phyloP scores from a whole-genome alignment of 2,329 filamentous ascomycete genomes.

The Herpotrichia juniperi region DNA sequence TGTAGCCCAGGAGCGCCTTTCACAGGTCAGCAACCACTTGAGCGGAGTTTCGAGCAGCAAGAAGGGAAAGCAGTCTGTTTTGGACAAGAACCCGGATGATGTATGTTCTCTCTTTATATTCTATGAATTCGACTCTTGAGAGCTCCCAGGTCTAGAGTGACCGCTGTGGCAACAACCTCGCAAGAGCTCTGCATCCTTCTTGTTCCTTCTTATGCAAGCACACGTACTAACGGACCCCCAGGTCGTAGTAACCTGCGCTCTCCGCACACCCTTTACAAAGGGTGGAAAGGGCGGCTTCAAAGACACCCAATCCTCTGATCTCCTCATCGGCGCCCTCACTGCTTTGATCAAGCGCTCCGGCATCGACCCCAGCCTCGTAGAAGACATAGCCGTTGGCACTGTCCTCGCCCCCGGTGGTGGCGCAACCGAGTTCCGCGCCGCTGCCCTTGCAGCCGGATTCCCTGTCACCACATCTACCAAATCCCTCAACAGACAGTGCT shows the following conservation, averaged over 20 bases:
- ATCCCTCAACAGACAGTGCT: slow-evolving; percentile 92
- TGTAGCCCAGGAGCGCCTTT: slow-evolving; percentile 63
- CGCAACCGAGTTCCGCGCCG: slow-evolving; percentile 95
- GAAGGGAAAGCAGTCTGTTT: slow-evolving; percentile 50
- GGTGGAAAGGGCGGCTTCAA: slow-evolving; percentile 95
- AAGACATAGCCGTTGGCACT: slow-evolving; percentile 90
- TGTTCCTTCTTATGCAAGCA: not conserved
- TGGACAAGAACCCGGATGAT: slow-evolving; percentile 65
- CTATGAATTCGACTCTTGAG: not conserved
- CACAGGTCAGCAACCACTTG: slow-evolving; percentile 64
- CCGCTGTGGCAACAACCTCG: not conserved
- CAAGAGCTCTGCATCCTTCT: not conserved
- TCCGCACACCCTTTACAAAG: slow-evolving; percentile 90
- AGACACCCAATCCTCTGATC: slow-evolving; percentile 85
- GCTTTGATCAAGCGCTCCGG: slow-evolving; percentile 82
- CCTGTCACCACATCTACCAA: slow-evolving; percentile 84
- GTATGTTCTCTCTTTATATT: slow-evolving; percentile 31
- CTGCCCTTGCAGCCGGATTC: slow-evolving; percentile 88
- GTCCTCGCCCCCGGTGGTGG: slow-evolving; percentile 93
- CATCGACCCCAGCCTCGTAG: slow-evolving; percentile 85
- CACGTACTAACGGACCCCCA: slow-evolving; percentile 15
- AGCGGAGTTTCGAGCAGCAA: slow-evolving; percentile 41
- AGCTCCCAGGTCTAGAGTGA: not conserved
- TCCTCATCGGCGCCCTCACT: slow-evolving; percentile 83
- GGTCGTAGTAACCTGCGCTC: slow-evolving; percentile 89